Base-by-base conservation (phyloP, 768 basidiomycete species). In the Suillus occidentalis region DNA sequence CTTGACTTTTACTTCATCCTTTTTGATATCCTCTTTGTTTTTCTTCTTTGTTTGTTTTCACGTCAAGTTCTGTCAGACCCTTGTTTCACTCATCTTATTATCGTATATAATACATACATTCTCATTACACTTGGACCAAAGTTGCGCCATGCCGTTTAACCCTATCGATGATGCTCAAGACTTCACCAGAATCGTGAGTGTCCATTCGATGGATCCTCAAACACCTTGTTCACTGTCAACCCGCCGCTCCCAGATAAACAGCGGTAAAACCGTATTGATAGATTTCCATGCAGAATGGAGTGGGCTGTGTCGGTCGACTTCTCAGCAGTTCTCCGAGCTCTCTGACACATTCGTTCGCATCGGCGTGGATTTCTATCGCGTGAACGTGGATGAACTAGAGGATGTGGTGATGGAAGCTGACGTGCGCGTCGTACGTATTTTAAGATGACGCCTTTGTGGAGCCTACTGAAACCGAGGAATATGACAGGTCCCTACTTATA, bases 361-460 rank as follows among this genome's bases (percentile, higher is more conserved):
- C 3, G 77, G 72, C 14, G 72, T 89, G 62, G 80, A 81, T 20
- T 89, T 91, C 74, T 90, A 88, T 82, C 90, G 89, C 72, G 87
- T 92, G 63, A 86, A 94, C 67, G 84, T 91, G 37, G 92, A 94
- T 69, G 79, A 78, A 43, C 83, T 84, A 61, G 65, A 71, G 5
- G 80, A 83, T 0, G 84, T 90, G 59, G 72, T 84, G 1, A 75
- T 84, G 64, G 87, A 89, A 74, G 85, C 83, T 60, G 84, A 84
- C 47, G 78, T 91, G 63, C 81, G 85, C 65, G 87, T 87, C 61
- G 89, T 90, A 72, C 43, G 88, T 64, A 36, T 45, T 61, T 53
- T 40, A 47, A 1, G 31, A 4, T 10, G 16, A 31, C 40, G 59
- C 8, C 49, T 20, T 31, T 65, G 5, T 39, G 43, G 25, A 18